Percentiles rank a stretch among this genome's conserved stretches.
Conservation (phyloP, 257 asterid species). For the Primulina eburnea region DNA sequence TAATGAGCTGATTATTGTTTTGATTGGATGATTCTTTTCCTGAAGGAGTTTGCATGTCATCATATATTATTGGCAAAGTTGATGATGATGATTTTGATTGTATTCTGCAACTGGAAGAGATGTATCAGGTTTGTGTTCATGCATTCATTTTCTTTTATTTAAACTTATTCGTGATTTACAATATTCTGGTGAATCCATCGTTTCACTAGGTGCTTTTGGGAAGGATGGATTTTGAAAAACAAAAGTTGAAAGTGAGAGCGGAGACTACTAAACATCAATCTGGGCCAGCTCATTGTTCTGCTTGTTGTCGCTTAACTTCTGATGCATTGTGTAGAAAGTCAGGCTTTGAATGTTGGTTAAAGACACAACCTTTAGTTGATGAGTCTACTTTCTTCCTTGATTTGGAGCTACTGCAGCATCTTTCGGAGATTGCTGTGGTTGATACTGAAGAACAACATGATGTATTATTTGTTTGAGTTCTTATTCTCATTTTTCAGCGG, state of each 20-base stretch:
- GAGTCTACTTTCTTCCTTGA: conserved; percentile 73
- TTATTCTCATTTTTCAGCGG: conserved; percentile 8
- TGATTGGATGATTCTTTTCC: conserved; percentile 20
- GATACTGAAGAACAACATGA: conserved; percentile 47
- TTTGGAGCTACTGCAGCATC: conserved; percentile 53
- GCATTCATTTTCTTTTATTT: conserved; percentile 11
- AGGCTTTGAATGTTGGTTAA: conserved; percentile 57
- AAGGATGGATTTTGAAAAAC: conserved; percentile 60
- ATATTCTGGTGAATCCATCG: conserved; percentile 16
- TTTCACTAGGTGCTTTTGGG: conserved; percentile 52
- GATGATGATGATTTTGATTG: conserved; percentile 36
- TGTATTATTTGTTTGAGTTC: conserved; percentile 31
- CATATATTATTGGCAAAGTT: conserved; percentile 48
- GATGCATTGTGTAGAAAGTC: conserved; percentile 45
- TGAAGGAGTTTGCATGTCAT: conserved; percentile 72
- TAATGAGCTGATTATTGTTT: not conserved
- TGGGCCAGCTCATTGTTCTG: conserved; percentile 30
- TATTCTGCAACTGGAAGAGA: conserved; percentile 67
- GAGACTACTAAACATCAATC: conserved; percentile 26
- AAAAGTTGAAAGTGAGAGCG: conserved; percentile 38
- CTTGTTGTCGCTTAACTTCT: conserved; percentile 63
- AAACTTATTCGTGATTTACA: conserved; percentile 9
- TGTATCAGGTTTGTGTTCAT: conserved; percentile 55
- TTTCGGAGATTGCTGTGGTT: conserved; percentile 42
- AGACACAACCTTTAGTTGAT: conserved; percentile 58